A percentile compares a stretch with the other conserved stretches of the same genome.
Conservation (phyloP, 495 filamentous ascomycete genomes). For the Aspergillus cristatus region DNA sequence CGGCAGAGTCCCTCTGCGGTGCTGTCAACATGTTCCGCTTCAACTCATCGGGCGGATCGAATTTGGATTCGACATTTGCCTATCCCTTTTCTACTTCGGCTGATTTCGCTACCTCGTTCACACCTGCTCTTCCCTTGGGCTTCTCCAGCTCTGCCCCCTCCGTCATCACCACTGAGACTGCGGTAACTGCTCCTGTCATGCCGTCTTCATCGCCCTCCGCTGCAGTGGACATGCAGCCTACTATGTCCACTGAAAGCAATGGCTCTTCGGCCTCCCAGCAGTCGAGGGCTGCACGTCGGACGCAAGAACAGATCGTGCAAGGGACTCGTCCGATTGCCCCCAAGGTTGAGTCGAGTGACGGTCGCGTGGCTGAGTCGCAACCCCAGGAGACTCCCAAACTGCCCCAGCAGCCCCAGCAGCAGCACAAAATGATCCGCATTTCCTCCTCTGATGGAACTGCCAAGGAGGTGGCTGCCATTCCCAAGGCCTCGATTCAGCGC, state of each 20-base stretch:
- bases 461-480: conserved; percentile 53
- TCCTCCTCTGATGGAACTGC: conserved; percentile 50
- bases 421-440: conserved; percentile 45
- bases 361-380: conserved; percentile 13
- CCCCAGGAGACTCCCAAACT: too few species aligned
- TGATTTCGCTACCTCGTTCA: conserved; percentile 16
- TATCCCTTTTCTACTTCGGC: conserved; percentile 22
- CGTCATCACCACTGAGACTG: conserved; percentile 15
- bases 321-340: conserved; percentile 37
- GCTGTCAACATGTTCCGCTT: conserved; percentile 38
- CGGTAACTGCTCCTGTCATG: conserved; percentile 8
- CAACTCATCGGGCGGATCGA: conserved; percentile 25
- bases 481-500: conserved; percentile 63
- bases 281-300: conserved; percentile 32
- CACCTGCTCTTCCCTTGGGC: conserved; percentile 10
- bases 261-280: conserved; percentile 18
- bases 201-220: conserved; percentile 6
- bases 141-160: conserved; percentile 19
- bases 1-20: conserved; percentile 31
- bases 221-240: conserved; percentile 27
- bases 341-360: conserved; percentile 25
- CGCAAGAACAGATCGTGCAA: conserved; percentile 36
- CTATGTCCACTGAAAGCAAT: conserved; percentile 26
- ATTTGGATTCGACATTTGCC: conserved; percentile 22
- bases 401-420: neutral